These are phyloP conservation scores for Cyathus striatus DNA, from an alignment of 768 basidiomycete species.

Conservation along the genomic window DNA sequence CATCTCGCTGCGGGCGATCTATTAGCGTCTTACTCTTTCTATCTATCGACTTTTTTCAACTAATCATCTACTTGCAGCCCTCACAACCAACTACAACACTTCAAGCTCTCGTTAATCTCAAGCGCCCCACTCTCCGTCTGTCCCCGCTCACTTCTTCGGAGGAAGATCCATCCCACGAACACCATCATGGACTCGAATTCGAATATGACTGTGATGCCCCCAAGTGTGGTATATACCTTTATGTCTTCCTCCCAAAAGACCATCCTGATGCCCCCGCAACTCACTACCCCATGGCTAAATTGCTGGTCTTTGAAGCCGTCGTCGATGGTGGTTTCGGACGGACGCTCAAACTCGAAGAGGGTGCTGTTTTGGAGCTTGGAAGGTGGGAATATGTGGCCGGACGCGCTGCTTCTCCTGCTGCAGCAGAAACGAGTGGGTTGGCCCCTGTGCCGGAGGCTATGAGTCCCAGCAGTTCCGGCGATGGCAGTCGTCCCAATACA, in stretches of 20 bases:
- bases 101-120: constrained; percentile 92
- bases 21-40: too few species aligned
- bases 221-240: constrained; percentile 74
- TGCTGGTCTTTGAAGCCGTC: constrained; percentile 58
- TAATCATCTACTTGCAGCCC: too few species aligned
- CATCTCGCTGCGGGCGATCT: too few species aligned
- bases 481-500: constrained; percentile 6
- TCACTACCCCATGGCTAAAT: constrained; percentile 31
- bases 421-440: constrained; percentile 4
- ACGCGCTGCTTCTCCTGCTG: constrained; percentile 13
- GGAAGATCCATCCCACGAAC: constrained; percentile 35
- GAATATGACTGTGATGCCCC: constrained; percentile 91
- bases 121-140: constrained; percentile 80
- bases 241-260: constrained; percentile 64
- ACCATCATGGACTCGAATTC: constrained; percentile 81
- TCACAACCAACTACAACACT: constrained; percentile 88
- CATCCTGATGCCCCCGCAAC: constrained; percentile 48
- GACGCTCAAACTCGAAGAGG: constrained; percentile 68
- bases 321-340: constrained; percentile 84
- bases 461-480: constrained; percentile 1
- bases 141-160: constrained; percentile 52
- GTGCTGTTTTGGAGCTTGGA: constrained; percentile 75
- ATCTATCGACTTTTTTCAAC: too few species aligned
- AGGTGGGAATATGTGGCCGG: constrained; percentile 50
- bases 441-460: constrained; percentile 5